Conservation (phyloP, 2,329 filamentous ascomycete species). For the Xylaria sp. region DNA sequence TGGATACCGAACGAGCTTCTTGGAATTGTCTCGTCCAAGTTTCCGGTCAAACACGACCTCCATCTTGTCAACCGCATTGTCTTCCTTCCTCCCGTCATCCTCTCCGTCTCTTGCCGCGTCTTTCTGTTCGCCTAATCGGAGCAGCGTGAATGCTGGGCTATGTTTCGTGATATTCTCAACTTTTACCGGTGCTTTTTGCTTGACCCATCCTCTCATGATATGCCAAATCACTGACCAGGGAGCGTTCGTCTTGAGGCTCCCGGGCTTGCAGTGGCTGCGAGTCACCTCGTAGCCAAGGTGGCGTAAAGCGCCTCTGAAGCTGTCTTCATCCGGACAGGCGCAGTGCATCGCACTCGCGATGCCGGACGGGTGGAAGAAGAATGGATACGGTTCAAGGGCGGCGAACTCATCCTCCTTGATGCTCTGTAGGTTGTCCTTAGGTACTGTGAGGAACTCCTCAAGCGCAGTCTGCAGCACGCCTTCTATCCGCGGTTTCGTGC, state of each 20-base stretch:
- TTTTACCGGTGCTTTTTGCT: slow-evolving; percentile 78
- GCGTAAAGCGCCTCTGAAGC: slow-evolving; percentile 78
- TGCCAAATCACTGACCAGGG: slow-evolving; percentile 91
- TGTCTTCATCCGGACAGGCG: slow-evolving; percentile 75
- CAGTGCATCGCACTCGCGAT: slow-evolving; percentile 79
- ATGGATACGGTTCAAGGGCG: slow-evolving; percentile 73
- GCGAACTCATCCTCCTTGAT: slow-evolving; percentile 57
- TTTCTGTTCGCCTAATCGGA: slow-evolving; percentile 51
- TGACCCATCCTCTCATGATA: slow-evolving; percentile 88
- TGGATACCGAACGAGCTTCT: slow-evolving; percentile 81
- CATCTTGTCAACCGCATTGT: slow-evolving; percentile 38
- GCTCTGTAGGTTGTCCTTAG: slow-evolving; percentile 29
- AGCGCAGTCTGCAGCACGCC: slow-evolving; percentile 90
- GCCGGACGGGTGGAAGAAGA: slow-evolving; percentile 80
- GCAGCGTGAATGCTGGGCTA: slow-evolving; percentile 73
- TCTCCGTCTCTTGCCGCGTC: slow-evolving; percentile 29
- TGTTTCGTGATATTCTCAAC: slow-evolving; percentile 68
- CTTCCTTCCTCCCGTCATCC: slow-evolving; percentile 21
- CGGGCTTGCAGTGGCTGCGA: slow-evolving; percentile 85
- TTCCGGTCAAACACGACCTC: slow-evolving; percentile 72
- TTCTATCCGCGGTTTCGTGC: slow-evolving; percentile 78
- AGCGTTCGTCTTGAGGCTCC: slow-evolving; percentile 91
- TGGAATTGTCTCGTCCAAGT: slow-evolving; percentile 70
- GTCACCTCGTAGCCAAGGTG: slow-evolving; percentile 81
- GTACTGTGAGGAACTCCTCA: slow-evolving; percentile 63